Conservation (phyloP, 2,329 filamentous ascomycete genomes). For the Aureobasidium sp. region DNA sequence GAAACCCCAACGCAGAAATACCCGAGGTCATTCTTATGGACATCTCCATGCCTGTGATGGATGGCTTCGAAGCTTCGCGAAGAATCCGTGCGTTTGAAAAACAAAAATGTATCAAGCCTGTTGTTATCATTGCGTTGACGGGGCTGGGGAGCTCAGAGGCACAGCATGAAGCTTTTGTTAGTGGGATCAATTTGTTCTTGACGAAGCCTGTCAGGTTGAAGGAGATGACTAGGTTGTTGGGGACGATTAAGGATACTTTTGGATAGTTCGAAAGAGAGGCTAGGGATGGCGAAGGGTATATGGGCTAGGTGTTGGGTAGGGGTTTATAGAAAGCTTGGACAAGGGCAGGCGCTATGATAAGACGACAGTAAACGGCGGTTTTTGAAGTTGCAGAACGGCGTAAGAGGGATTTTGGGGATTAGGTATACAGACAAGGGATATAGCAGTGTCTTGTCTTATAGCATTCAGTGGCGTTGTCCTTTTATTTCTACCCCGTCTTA, state of each 20-base stretch:
- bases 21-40: constrained; percentile 34
- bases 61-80: constrained; percentile 19
- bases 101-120: constrained; percentile 17
- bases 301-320: no score
- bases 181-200: constrained; percentile 25
- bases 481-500: no score
- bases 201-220: constrained; percentile 25
- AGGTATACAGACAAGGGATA: no score
- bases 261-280: no score
- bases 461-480: no score
- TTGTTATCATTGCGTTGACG: constrained; percentile 18
- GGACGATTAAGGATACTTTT: neutral
- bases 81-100: constrained; percentile 25
- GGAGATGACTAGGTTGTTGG: constrained; percentile 17
- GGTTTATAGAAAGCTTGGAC: no score
- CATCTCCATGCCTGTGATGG: constrained; percentile 12
- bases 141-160: constrained; percentile 16
- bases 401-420: no score
- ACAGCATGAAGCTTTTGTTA: constrained; percentile 21
- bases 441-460: no score
- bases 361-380: no score
- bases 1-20: neutral
- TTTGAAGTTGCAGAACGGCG: no score
- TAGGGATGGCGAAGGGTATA: no score
- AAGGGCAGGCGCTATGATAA: no score